Percentiles rank a stretch among this genome's conserved stretches.
Conservation (phyloP, 2,329 filamentous ascomycete genomes). For the Pseudogymnoascus sp. region DNA sequence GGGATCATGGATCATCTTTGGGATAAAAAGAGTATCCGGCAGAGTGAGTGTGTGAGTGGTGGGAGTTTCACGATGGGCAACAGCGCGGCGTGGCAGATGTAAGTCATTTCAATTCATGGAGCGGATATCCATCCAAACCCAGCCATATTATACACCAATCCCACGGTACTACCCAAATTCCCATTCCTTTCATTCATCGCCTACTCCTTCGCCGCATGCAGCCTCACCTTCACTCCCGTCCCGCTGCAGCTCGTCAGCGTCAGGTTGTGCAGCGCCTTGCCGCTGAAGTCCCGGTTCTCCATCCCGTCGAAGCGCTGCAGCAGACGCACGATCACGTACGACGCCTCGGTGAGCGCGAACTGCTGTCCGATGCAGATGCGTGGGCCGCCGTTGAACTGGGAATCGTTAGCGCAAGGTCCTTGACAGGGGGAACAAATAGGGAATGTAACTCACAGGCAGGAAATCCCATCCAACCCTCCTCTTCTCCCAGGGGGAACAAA, state of each 20-base stretch:
- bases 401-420: background rate
- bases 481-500: conserved; percentile 21
- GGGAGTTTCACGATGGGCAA: background rate
- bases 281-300: conserved; percentile 25
- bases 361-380: conserved; percentile 32
- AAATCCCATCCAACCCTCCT: conserved; percentile 38
- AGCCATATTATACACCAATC: background rate
- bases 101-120: conserved; percentile 3
- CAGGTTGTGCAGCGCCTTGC: conserved; percentile 23
- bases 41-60: background rate
- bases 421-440: background rate
- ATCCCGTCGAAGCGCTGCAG: conserved; percentile 29
- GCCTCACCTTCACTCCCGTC: conserved; percentile 28
- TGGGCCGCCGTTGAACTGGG: conserved; percentile 31
- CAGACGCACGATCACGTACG: conserved; percentile 28
- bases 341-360: conserved; percentile 30
- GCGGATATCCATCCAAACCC: background rate
- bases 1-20: background rate
- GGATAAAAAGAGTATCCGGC: no score
- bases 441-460: conserved; percentile 26
- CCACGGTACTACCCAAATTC: background rate
- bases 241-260: conserved; percentile 24
- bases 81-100: background rate
- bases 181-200: background rate
- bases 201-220: conserved; percentile 22